phyloP scores from a whole-genome alignment of 441 rosid genomes.

The Pelargonium fulgidum region DNA sequence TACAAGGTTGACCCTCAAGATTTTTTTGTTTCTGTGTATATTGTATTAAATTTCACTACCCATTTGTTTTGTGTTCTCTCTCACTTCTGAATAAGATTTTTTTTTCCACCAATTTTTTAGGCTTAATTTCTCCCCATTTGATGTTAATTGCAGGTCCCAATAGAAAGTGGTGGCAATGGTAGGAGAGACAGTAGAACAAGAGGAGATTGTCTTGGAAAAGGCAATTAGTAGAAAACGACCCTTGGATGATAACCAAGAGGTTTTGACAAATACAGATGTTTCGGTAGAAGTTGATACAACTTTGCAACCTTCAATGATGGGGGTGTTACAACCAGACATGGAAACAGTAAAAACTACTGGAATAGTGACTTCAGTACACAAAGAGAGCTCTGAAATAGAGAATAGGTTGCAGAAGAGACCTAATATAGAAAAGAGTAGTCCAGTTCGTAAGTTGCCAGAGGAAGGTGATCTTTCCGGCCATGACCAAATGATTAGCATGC shows the following conservation, averaged over 20 bases:
- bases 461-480: constrained; percentile 18
- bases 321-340: constrained; percentile 13
- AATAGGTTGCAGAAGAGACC: constrained; percentile 18
- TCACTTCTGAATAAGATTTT: background rate
- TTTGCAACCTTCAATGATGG: constrained; percentile 18
- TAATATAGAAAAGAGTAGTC: constrained; percentile 15
- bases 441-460: constrained; percentile 21
- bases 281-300: constrained; percentile 15
- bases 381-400: constrained; percentile 7
- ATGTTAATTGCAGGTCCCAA: background rate
- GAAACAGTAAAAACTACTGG: constrained; percentile 18
- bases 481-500: constrained; percentile 18
- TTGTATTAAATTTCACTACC: background rate
- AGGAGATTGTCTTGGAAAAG: constrained; percentile 22
- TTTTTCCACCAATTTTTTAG: background rate
- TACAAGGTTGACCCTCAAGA: background rate
- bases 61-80: background rate
- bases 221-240: constrained; percentile 14
- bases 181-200: constrained; percentile 16
- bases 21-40: background rate
- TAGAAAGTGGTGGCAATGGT: constrained; percentile 7
- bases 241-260: constrained; percentile 17
- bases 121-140: background rate
- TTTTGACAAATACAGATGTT: constrained; percentile 15
- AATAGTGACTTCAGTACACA: constrained; percentile 10